Conservation (phyloP, 1,139 yeast species). For the Kodamaea arcana region DNA sequence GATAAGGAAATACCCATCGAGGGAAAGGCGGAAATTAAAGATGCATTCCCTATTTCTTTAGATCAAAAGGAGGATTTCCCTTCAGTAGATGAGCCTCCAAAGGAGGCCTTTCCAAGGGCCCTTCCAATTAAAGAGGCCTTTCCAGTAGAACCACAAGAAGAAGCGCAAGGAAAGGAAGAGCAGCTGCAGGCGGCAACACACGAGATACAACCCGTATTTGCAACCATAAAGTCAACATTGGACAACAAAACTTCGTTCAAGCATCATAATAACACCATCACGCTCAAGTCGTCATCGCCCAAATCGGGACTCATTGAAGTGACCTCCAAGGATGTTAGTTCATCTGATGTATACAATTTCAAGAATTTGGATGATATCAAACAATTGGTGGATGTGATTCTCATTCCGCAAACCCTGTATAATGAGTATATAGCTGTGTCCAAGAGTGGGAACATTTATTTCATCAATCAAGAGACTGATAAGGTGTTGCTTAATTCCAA, state of each 20-base stretch:
- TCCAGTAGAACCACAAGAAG: no score
- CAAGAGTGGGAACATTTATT: conserved; percentile 8
- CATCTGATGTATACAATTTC: conserved; percentile 6
- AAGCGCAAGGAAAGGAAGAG: no score
- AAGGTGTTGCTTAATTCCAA: background rate
- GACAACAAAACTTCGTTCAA: background rate
- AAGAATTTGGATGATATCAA: conserved; percentile 5
- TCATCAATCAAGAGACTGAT: conserved; percentile 6
- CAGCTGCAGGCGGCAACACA: background rate
- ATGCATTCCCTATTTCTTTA: background rate
- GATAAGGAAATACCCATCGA: no score
- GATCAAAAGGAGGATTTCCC: background rate
- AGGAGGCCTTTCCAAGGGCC: background rate
- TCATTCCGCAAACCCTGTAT: conserved; percentile 7
- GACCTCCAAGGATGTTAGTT: conserved; percentile 3
- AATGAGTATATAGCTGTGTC: conserved; percentile 10
- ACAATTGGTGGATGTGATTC: conserved; percentile 4
- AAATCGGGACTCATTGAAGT: conserved; percentile 6
- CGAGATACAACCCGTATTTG: background rate
- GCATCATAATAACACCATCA: background rate
- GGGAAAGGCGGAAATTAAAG: no score
- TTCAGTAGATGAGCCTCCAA: background rate
- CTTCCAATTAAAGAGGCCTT: background rate
- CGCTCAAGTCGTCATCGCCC: background rate
- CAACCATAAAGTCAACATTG: background rate